phyloP scores from a whole-genome alignment of 768 basidiomycete genomes.

The Tremella yokohamensis region DNA sequence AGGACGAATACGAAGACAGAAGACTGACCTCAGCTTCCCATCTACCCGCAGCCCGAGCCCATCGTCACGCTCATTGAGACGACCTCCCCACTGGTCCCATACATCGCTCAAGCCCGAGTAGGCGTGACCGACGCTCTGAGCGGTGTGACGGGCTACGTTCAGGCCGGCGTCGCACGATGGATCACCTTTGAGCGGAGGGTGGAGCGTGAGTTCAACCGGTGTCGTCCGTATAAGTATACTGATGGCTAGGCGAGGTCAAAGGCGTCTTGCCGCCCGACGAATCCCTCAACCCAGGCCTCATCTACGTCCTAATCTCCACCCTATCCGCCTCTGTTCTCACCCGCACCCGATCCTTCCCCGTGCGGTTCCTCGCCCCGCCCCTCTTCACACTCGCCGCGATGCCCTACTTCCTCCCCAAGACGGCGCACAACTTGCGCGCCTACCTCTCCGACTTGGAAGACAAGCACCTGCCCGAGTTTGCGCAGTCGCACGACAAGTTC shows the following conservation, averaged over 20 bases:
- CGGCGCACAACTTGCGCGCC: conserved; percentile 63
- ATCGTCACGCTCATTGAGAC: conserved; percentile 70
- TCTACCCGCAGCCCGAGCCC: conserved; percentile 64
- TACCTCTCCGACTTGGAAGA: conserved; percentile 72
- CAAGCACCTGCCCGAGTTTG: conserved; percentile 63
- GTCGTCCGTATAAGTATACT: too few species aligned
- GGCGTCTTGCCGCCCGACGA: conserved; percentile 75
- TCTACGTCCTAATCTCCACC: conserved; percentile 84
- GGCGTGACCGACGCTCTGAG: conserved; percentile 59
- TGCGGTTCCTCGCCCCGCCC: conserved; percentile 73
- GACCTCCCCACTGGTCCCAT: conserved; percentile 69
- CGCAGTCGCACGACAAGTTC: conserved; percentile 59
- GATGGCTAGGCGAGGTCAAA: conserved; percentile 67
- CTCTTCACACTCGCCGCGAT: conserved; percentile 66
- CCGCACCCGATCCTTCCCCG: conserved; percentile 67
- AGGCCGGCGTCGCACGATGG: conserved; percentile 73
- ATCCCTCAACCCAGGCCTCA: conserved; percentile 76
- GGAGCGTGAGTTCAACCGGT: conserved; percentile 72
- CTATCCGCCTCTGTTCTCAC: conserved; percentile 83
- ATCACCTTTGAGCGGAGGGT: conserved; percentile 78
- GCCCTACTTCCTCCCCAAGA: conserved; percentile 81
- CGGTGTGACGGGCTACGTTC: conserved; percentile 64
- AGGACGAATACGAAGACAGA: too few species aligned
- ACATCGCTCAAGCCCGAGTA: conserved; percentile 68
- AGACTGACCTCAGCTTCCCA: conserved; percentile 62